Conservation (phyloP, 345 rosid genomes). For the Viola odorata region DNA sequence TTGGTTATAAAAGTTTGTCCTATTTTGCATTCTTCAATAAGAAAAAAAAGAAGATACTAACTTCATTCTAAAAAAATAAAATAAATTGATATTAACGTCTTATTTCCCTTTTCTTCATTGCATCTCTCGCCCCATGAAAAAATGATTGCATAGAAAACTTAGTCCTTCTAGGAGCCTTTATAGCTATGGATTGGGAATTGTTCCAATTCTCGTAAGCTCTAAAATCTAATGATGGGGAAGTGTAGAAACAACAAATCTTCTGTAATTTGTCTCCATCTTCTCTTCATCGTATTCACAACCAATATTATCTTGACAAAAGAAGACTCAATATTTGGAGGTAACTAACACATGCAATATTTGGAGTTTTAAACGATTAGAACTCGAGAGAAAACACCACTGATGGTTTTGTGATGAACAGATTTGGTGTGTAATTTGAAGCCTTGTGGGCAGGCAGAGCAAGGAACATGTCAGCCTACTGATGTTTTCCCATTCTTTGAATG, state of each 20-base stretch:
- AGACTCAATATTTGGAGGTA: background rate
- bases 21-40: too few species aligned
- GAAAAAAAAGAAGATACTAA: too few species aligned
- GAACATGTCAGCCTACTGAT: slow-evolving; percentile 22
- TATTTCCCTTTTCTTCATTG: slow-evolving; percentile 8
- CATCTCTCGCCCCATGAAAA: slow-evolving; percentile 10
- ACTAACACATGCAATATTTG: background rate
- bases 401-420: slow-evolving; percentile 4
- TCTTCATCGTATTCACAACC: slow-evolving; percentile 9
- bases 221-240: background rate
- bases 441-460: slow-evolving; percentile 42
- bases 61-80: too few species aligned
- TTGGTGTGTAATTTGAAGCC: slow-evolving; percentile 8
- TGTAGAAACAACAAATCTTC: background rate
- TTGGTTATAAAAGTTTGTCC: too few species aligned
- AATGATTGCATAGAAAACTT: background rate
- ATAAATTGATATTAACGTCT: slow-evolving; percentile 4
- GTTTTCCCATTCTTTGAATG: slow-evolving; percentile 27
- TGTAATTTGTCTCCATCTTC: slow-evolving; percentile 8
- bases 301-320: slow-evolving; percentile 1
- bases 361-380: background rate
- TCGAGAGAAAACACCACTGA: background rate
- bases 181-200: background rate
- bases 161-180: too few species aligned
- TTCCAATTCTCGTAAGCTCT: background rate